Percentiles rank a stretch among this genome's conserved stretches.
These are phyloP conservation scores for Fusarium subglutinans DNA, from an alignment of 2,329 filamentous ascomycete species.

Conservation along the genomic window DNA sequence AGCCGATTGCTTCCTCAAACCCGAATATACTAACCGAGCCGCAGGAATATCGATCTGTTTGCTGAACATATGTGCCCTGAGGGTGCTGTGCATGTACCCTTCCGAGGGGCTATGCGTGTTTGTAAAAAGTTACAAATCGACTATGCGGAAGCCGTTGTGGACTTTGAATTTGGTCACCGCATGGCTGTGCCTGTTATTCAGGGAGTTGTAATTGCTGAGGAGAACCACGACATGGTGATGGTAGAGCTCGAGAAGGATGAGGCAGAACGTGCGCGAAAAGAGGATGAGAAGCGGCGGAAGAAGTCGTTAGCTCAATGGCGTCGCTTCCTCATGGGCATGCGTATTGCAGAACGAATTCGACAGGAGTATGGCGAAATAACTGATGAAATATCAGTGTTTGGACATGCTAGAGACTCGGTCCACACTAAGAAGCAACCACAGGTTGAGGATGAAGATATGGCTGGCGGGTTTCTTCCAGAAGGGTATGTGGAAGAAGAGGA, in stretches of 20 bases:
- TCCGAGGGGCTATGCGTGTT: constrained; percentile 78
- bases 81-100: constrained; percentile 85
- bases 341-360: constrained; percentile 80
- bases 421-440: constrained; percentile 31
- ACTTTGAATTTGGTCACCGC: constrained; percentile 94
- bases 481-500: constrained; percentile 61
- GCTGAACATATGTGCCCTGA: constrained; percentile 89
- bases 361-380: constrained; percentile 77
- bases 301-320: constrained; percentile 81
- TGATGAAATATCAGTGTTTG: constrained; percentile 63
- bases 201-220: constrained; percentile 87
- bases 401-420: constrained; percentile 53
- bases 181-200: constrained; percentile 93
- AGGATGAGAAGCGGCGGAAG: constrained; percentile 84
- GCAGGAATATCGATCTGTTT: constrained; percentile 89
- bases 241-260: constrained; percentile 84
- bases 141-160: constrained; percentile 92
- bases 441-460: constrained; percentile 60
- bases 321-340: constrained; percentile 85
- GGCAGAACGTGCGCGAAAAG: constrained; percentile 77
- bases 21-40: constrained; percentile 29
- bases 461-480: constrained; percentile 69
- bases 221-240: constrained; percentile 77
- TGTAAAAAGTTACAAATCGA: constrained; percentile 88
- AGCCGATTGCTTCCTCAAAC: not conserved